Conservation (phyloP, 306 rosid species). For the Alnus rubra region DNA sequence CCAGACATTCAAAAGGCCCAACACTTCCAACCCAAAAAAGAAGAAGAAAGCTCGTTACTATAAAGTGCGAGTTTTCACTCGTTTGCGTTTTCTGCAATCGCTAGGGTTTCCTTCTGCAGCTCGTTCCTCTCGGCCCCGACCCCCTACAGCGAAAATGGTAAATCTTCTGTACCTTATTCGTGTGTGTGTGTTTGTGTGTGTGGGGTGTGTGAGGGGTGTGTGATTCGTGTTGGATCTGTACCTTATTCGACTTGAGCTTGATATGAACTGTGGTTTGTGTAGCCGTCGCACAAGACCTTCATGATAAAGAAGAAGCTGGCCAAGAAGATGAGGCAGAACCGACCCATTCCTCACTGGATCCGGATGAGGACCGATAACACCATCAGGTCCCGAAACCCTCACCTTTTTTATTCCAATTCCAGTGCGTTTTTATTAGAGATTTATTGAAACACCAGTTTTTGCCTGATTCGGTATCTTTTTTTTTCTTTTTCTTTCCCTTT, state of each 20-base stretch:
- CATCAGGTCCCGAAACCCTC: conserved; percentile 41
- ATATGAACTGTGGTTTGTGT: conserved; percentile 1
- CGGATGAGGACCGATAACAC: conserved; percentile 84
- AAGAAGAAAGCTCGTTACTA: background rate
- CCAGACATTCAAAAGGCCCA: background rate
- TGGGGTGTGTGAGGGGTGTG: no score
- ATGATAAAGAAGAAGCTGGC: conserved; percentile 88
- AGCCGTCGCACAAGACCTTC: conserved; percentile 93
- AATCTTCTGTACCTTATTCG: background rate
- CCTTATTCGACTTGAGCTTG: background rate
- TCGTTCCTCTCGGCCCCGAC: conserved; percentile 13
- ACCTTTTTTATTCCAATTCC: background rate
- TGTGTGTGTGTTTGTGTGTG: background rate
- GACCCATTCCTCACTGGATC: conserved; percentile 90
- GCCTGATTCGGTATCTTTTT: background rate
- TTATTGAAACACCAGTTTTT: background rate
- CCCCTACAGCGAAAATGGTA: conserved; percentile 51
- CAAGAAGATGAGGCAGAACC: conserved; percentile 94
- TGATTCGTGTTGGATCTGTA: background rate
- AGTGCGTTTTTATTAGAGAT: background rate
- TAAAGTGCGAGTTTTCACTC: background rate
- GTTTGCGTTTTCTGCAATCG: background rate
- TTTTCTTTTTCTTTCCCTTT: no score
- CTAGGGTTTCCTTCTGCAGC: conserved; percentile 33
- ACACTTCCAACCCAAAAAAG: background rate